Percentiles rank a stretch among this genome's conserved stretches.
These are phyloP conservation scores for Castanea crenata DNA, from an alignment of 306 rosid genomes.

Conservation along the genomic window DNA sequence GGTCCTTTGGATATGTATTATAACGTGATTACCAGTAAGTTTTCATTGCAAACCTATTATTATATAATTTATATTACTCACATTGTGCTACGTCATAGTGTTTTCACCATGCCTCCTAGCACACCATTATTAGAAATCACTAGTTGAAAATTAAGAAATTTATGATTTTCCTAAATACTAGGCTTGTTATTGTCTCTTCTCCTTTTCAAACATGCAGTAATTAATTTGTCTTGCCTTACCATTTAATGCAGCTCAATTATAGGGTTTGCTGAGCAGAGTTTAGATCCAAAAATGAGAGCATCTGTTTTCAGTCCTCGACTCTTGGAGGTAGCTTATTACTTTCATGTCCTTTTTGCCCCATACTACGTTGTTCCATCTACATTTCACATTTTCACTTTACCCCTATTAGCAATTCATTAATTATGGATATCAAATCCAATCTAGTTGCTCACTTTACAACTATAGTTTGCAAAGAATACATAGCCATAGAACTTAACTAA, in stretches of 20 bases:
- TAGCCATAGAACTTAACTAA: conserved; percentile 11
- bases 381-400: conserved; percentile 1
- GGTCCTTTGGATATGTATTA: not conserved
- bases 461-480: not conserved
- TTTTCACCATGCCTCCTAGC: not conserved
- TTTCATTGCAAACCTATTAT: not conserved
- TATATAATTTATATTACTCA: not conserved
- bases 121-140: not conserved
- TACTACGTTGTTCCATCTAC: conserved; percentile 6
- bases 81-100: not conserved
- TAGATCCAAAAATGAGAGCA: conserved; percentile 68
- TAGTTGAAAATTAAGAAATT: not conserved
- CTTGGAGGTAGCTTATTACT: conserved; percentile 68
- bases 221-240: conserved; percentile 17
- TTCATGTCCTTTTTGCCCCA: conserved; percentile 24
- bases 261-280: conserved; percentile 82
- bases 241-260: conserved; percentile 74
- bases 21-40: not conserved
- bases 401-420: conserved; percentile 1
- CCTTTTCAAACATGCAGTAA: conserved; percentile 9
- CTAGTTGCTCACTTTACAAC: not conserved
- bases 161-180: conserved; percentile 6
- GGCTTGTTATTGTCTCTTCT: conserved; percentile 2
- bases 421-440: not conserved
- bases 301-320: conserved; percentile 95